Evolutionary conservation across 345 rosid genomes (phyloP), one percentile per base, ranked within the genome.

Genomic region (Eucalyptus leucophloia): DNA sequence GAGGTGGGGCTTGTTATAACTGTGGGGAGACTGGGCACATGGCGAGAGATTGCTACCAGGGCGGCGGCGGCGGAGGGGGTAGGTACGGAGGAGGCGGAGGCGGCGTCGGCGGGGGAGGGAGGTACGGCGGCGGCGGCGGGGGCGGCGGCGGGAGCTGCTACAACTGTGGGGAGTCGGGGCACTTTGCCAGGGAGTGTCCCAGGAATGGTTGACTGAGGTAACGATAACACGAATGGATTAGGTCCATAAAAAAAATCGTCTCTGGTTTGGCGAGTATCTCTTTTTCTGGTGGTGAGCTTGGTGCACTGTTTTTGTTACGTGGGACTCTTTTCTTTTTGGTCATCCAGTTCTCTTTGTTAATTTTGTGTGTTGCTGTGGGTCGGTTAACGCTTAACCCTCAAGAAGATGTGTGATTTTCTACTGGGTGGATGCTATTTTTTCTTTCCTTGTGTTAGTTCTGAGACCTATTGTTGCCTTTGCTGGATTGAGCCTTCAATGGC

Each of bases 181-280:
- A 97, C 91, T 97, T 96, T 42, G 95, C 99, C 0, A 91, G 99
- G 93, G 99, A 97, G 32, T 97, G 99, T 87, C 97, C 98, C 0
- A 95, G 94, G 86, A 90, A 93, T 34, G 92, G 94, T 13, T 54
- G 96, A 95, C 81, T 94, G 90, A 92, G 65, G 23, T 80, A 34
- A 34, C n/a, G 44, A 26, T 40, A 12, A 40, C 12, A 21, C 83
- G 42, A 42, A 77, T 77, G 83, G 83, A 40, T 77, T 40, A 77
- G 83, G 83, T 77, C 83, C 83, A 77, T 77, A 40, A 77, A 77
- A 72, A 77, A 77, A 77, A 40, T 77, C 83, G 83, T 77, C 83
- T 21, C 13, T 77, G 83, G 83, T 12, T 40, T 77, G 83, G 83
- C 83, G 83, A 77, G 47, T 77, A 15, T 40, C 28, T 40, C 83